These are phyloP conservation scores for Solanum arcanum DNA, from an alignment of 257 asterid genomes.

Conservation along the genomic window DNA sequence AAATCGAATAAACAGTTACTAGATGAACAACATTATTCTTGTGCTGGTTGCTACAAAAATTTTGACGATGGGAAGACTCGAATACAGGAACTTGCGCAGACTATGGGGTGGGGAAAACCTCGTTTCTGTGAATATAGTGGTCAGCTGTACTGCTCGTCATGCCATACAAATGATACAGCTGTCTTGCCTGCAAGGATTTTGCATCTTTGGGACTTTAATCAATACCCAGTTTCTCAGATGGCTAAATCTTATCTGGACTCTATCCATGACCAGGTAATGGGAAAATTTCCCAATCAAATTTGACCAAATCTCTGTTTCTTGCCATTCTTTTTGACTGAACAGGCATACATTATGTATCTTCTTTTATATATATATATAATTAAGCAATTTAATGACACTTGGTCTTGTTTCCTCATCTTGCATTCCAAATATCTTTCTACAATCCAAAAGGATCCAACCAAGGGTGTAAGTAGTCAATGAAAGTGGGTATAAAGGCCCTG, in stretches of 20 bases:
- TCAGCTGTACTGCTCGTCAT: constrained; percentile 77
- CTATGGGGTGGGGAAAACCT: constrained; percentile 95
- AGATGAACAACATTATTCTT: constrained; percentile 70
- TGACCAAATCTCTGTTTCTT: background rate
- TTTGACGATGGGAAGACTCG: constrained; percentile 66
- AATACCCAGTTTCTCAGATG: constrained; percentile 75
- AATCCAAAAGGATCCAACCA: background rate
- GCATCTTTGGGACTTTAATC: constrained; percentile 84
- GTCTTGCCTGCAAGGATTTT: constrained; percentile 86
- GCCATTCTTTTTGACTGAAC: background rate
- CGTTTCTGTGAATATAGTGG: constrained; percentile 88
- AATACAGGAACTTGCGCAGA: constrained; percentile 51
- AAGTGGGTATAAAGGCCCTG: background rate
- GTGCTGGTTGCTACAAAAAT: constrained; percentile 80
- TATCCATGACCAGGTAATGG: constrained; percentile 64
- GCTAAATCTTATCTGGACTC: constrained; percentile 90
- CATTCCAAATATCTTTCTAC: background rate
- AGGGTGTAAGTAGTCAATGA: background rate
- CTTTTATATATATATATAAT: background rate
- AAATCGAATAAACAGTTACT: constrained; percentile 68
- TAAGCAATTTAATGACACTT: background rate
- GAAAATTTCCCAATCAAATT: background rate
- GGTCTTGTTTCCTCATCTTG: background rate
- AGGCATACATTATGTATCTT: background rate
- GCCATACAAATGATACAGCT: constrained; percentile 80